Percentiles rank a stretch among this genome's conserved stretches.
These are phyloP conservation scores for Thalassiosira sp. DNA, from an alignment of 352 stramenopile species.

Conservation along the genomic window DNA sequence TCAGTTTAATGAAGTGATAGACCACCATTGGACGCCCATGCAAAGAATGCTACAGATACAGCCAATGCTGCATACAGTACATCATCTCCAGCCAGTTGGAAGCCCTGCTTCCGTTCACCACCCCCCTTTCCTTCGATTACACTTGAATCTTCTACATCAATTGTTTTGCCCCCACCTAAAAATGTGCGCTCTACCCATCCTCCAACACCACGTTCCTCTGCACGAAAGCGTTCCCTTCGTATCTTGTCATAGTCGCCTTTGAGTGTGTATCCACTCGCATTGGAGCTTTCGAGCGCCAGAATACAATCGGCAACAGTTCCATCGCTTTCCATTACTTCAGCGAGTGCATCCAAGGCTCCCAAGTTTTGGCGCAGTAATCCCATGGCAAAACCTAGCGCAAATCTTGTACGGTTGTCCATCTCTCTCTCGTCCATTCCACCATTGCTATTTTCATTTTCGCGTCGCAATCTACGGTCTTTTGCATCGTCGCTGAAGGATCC, in stretches of 20 bases:
- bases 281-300: slow-evolving; percentile 63
- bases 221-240: slow-evolving; percentile 51
- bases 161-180: slow-evolving; percentile 60
- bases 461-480: slow-evolving; percentile 29
- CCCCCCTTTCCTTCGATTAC: slow-evolving; percentile 72
- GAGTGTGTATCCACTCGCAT: slow-evolving; percentile 60
- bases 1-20: slow-evolving; percentile 65
- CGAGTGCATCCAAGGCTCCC: slow-evolving; percentile 68
- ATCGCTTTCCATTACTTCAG: slow-evolving; percentile 68
- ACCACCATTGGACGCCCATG: slow-evolving; percentile 63
- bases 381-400: slow-evolving; percentile 73
- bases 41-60: slow-evolving; percentile 60
- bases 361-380: slow-evolving; percentile 69
- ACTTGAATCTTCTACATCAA: slow-evolving; percentile 62
- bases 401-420: slow-evolving; percentile 74
- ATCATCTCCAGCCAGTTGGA: slow-evolving; percentile 75
- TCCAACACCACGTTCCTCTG: slow-evolving; percentile 32
- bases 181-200: slow-evolving; percentile 59
- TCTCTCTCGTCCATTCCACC: slow-evolving; percentile 62
- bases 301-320: slow-evolving; percentile 72
- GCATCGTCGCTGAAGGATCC: slow-evolving; percentile 43
- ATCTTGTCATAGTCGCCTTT: slow-evolving; percentile 67
- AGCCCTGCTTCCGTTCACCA: slow-evolving; percentile 58
- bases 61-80: slow-evolving; percentile 70
- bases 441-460: slow-evolving; percentile 11